Evolutionary conservation across 169 alveolate species (phyloP), one percentile per base, ranked within the genome.

Genomic region (Theileria orientalis): DNA sequence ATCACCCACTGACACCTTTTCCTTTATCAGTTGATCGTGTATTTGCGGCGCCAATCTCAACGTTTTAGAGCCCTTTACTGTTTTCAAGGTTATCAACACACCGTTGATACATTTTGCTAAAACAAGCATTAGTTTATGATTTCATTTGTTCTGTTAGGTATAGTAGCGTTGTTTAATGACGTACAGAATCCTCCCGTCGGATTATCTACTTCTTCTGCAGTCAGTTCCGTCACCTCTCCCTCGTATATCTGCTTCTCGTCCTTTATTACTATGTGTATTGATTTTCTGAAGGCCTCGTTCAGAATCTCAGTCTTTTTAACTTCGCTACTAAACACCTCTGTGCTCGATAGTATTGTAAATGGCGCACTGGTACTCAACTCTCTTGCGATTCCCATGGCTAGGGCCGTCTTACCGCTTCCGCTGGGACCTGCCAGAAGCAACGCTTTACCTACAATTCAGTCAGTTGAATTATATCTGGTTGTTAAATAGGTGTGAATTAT

Each of bases 311-410:
- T 98, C 90, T 97, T 97, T 86, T 98, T 98, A 32, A 98, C 99
- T 85, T 98, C 99, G n/a, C 95, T 90, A 51, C 98, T 94, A 91
- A 94, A 98, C 29, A 98, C 99, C 93, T 98, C 99, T 13, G 99
- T 94, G 32, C 99, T 99, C 19, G 98, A 99, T 98, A 98, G 96
- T 21, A 98, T 98, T 80, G 99, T 97, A 90, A 98, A 98, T 1
- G 99, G 99, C 77, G 98, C 99, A 71, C 96, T 94, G n/a, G 99
- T 95, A 25, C 99, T 99, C 52, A 98, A 93, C 90, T 98, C 99
- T 67, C 96, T 97, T 13, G 99, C 98, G 21, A 98, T 94, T 0
- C 99, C 99, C 83, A 97, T 93, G 63, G 99, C 99, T 40, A 98
- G 92, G 1, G 99, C 99, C 3, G 99, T 98, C 86, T 98, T 98